Conservation (phyloP, 73 alveolate genomes). For the Paramecium pentaurelia region DNA sequence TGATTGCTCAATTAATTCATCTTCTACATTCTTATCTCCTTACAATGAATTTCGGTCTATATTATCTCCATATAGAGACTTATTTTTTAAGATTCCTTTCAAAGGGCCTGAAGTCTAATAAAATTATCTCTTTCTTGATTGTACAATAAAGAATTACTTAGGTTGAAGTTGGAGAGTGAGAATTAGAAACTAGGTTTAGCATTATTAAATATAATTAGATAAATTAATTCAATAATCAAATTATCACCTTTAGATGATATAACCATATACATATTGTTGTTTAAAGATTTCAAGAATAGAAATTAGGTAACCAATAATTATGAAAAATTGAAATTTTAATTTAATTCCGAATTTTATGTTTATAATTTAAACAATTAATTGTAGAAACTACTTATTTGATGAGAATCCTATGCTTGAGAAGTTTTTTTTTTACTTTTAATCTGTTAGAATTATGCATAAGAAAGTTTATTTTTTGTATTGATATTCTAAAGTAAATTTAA, state of each 20-base stretch:
- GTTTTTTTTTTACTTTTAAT: too few species aligned
- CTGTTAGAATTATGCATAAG: too few species aligned
- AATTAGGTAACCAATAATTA: background rate
- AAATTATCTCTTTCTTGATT: background rate
- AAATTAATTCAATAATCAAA: background rate
- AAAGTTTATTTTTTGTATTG: too few species aligned
- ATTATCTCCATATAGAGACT: background rate
- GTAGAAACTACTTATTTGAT: background rate
- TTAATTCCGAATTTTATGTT: background rate
- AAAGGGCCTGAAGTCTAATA: background rate
- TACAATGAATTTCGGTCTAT: background rate
- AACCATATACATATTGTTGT: background rate
- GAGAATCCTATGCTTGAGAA: background rate
- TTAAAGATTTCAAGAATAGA: background rate
- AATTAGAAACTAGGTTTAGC: background rate
- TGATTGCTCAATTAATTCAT: background rate
- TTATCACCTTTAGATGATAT: background rate
- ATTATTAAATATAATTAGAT: background rate
- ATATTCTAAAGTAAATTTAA: too few species aligned
- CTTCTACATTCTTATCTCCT: background rate
- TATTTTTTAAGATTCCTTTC: background rate
- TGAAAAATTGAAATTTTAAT: background rate
- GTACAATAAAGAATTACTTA: background rate
- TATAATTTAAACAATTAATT: too few species aligned
- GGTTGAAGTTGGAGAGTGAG: background rate